Conservation (phyloP, 2,329 filamentous ascomycete species). For the Nannizziopsis arthrosporioides region DNA sequence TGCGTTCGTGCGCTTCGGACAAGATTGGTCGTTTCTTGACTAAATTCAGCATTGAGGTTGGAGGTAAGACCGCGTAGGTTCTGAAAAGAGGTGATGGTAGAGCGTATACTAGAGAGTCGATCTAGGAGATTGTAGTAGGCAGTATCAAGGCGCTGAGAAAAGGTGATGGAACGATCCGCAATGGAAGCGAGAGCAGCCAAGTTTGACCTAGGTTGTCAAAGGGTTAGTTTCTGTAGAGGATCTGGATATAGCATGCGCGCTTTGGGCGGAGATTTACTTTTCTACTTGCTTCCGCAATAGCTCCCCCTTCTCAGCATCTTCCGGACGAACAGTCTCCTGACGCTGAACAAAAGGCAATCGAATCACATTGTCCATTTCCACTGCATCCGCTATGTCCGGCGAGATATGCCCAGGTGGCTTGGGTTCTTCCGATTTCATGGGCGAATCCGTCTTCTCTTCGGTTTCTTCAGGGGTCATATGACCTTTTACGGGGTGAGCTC, state of each 20-base stretch:
- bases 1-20: conserved; percentile 30
- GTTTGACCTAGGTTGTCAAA: conserved; percentile 12
- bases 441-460: neutral
- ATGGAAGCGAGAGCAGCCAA: conserved; percentile 28
- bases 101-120: conserved; percentile 31
- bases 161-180: conserved; percentile 30
- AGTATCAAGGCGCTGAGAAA: conserved; percentile 37
- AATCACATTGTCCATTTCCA: conserved; percentile 15
- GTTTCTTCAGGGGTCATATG: conserved; percentile 1
- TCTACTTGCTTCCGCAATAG: conserved; percentile 68
- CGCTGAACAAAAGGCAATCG: conserved; percentile 13
- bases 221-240: neutral
- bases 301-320: conserved; percentile 27
- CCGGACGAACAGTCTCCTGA: conserved; percentile 24
- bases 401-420: neutral
- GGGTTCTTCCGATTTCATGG: neutral
- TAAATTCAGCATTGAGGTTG: conserved; percentile 29
- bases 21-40: conserved; percentile 26
- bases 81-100: conserved; percentile 34
- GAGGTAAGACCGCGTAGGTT: conserved; percentile 29
- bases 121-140: conserved; percentile 40
- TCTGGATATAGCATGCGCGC: neutral
- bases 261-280: conserved; percentile 46
- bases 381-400: neutral
- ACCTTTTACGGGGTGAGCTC: neutral